A percentile compares a stretch with the other conserved stretches of the same genome.
Evolutionary conservation across 2,329 filamentous ascomycete species (phyloP).

Genomic region (Teratosphaeria nubilosa): DNA sequence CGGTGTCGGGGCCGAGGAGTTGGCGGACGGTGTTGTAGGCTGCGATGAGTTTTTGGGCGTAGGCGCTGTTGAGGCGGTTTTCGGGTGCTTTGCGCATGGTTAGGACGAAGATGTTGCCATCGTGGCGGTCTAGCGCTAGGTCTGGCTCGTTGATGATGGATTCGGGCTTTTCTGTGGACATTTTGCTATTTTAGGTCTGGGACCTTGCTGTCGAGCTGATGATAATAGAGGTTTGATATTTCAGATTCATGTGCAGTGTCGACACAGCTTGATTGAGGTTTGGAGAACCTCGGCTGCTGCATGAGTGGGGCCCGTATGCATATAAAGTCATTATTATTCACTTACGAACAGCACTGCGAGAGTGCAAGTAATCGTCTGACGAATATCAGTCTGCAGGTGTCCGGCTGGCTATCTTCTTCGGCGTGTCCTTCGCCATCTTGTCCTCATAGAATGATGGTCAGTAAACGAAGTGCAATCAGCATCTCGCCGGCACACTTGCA

Average conservation of each 20-base stretch:
- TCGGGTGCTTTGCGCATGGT: slow-evolving; percentile 46
- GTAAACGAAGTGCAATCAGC: no score
- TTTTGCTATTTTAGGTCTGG: background rate
- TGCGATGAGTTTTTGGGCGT: slow-evolving; percentile 44
- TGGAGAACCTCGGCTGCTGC: background rate
- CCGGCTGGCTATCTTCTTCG: no score
- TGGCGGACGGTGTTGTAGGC: slow-evolving; percentile 40
- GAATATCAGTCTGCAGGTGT: no score
- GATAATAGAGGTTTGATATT: background rate
- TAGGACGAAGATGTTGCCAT: slow-evolving; percentile 41
- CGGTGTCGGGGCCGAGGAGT: slow-evolving; percentile 36
- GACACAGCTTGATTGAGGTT: background rate
- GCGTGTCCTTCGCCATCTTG: no score
- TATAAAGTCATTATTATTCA: no score
- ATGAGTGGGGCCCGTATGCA: background rate
- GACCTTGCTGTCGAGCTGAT: background rate
- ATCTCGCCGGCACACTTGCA: no score
- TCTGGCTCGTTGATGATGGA: slow-evolving; percentile 30
- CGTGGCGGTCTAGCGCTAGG: slow-evolving; percentile 36
- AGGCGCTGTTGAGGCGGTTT: slow-evolving; percentile 42
- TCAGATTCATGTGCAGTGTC: background rate
- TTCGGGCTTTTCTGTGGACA: slow-evolving; percentile 11
- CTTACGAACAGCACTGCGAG: no score
- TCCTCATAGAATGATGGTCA: no score
- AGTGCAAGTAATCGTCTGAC: no score